Percentiles rank a stretch among this genome's conserved stretches.
Conservation (phyloP, 2,329 filamentous ascomycete genomes). For the Cylindrodendrum hubeiense region DNA sequence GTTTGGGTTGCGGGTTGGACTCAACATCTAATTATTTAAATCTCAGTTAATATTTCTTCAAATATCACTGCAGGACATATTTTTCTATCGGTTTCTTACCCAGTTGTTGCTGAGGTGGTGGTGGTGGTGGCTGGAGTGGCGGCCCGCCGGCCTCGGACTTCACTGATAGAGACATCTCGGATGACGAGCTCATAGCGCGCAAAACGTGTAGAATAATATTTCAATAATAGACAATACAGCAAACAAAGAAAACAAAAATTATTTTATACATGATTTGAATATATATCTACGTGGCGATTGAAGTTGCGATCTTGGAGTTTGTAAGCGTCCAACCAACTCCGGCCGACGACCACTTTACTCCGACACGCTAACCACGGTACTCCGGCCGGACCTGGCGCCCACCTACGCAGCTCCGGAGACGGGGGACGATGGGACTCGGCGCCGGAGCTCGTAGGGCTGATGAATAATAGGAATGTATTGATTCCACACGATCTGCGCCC, state of each 20-base stretch:
- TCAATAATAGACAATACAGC: neutral
- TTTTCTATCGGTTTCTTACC: neutral
- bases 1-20: neutral
- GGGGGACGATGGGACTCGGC: too few species aligned
- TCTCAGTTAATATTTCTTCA: neutral
- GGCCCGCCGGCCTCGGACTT: neutral
- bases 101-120: neutral
- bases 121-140: neutral
- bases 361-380: neutral
- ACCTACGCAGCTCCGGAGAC: too few species aligned
- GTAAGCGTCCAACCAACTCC: neutral
- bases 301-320: neutral
- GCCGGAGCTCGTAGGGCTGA: too few species aligned
- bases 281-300: neutral
- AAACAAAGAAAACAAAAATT: neutral
- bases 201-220: neutral
- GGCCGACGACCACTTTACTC: neutral
- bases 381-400: neutral
- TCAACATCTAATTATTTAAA: constrained; percentile 9
- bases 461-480: too few species aligned
- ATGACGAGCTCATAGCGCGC: neutral
- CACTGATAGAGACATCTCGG: neutral
- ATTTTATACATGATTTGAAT: neutral
- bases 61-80: too few species aligned
- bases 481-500: too few species aligned